A percentile compares a stretch with the other conserved stretches of the same genome.
Conservation (phyloP, 139 green algal genomes). For the Pseudopediastrum boryanum region DNA sequence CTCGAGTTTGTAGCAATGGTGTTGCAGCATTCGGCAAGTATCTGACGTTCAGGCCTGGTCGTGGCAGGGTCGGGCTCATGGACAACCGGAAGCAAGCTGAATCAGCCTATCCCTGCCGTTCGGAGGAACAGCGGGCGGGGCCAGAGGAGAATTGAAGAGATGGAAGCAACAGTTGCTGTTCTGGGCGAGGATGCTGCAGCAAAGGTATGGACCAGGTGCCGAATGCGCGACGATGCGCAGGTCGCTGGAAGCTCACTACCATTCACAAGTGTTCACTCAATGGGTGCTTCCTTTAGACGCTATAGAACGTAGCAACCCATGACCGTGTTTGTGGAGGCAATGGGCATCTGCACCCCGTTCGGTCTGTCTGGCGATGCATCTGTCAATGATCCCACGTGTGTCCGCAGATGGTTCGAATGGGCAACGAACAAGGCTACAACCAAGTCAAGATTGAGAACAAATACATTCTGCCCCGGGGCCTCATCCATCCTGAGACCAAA, state of each 20-base stretch:
- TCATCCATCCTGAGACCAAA: conserved; percentile 31
- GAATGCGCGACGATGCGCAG: background rate
- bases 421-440: background rate
- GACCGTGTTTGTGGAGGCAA: too few species aligned
- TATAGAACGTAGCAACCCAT: too few species aligned
- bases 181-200: conserved; percentile 17
- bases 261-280: background rate
- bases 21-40: background rate
- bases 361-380: too few species aligned
- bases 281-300: background rate
- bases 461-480: conserved; percentile 14
- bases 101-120: too few species aligned
- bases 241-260: background rate
- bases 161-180: background rate
- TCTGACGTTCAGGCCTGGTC: background rate
- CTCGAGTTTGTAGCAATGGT: background rate
- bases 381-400: background rate
- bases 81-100: background rate
- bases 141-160: background rate
- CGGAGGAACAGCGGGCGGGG: too few species aligned
- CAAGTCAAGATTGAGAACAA: conserved; percentile 11
- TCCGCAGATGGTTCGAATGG: background rate
- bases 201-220: conserved; percentile 17
- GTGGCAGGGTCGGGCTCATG: too few species aligned
- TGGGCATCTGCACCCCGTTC: too few species aligned